Base-by-base conservation (phyloP, 768 basidiomycete species). In the Hypsizygus marmoreus region DNA sequence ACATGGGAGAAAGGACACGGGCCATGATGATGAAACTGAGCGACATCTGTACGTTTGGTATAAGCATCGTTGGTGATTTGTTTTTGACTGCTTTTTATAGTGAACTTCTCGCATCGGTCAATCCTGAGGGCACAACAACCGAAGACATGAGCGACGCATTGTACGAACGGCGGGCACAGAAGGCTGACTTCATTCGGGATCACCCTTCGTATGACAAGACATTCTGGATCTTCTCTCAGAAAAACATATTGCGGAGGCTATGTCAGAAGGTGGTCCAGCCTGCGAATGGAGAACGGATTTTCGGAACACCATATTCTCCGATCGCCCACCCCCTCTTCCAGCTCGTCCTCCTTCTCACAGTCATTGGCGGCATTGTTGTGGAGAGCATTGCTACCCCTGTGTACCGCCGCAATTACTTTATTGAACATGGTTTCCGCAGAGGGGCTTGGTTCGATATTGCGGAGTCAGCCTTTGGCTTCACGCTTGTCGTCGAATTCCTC, bases 161-260 rank as follows among this genome's bases (percentile, higher is more conserved):
- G 28, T 76, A 82, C 45, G 90, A 95, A 66, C 78, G 77, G 14
- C 77, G 82, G 6, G 89, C 88, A 6, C 80, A 81, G 56, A 88
- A 84, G 59, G 85, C 87, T 0, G 90, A 95, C 53, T 93, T 95
- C 63, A 95, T 97, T 53, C 81, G 79, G 2, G 80, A 86, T 43
- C 88, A 97, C 66, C 93, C 95, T 0, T 77, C 84, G 2, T 98
- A 89, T 59, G 95, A 97, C 66, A 88, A 83, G 58, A 81, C 89
- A 0, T 86, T 97, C 50, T 97, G 91, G 88, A 49, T 95, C 14
- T 86, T 97, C 61, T 80, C 86, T 2, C 92, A 95, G 67, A 78
- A 81, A 52, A 91, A 87, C 51, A 65, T 68, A 12, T 26, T 95
- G 29, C 86, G 95, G 1, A 77, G 71, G 32, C 60, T 84, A 47